These are phyloP conservation scores for Thraustochytrium sp. DNA, from an alignment of 352 stramenopile species.

Conservation along the genomic window DNA sequence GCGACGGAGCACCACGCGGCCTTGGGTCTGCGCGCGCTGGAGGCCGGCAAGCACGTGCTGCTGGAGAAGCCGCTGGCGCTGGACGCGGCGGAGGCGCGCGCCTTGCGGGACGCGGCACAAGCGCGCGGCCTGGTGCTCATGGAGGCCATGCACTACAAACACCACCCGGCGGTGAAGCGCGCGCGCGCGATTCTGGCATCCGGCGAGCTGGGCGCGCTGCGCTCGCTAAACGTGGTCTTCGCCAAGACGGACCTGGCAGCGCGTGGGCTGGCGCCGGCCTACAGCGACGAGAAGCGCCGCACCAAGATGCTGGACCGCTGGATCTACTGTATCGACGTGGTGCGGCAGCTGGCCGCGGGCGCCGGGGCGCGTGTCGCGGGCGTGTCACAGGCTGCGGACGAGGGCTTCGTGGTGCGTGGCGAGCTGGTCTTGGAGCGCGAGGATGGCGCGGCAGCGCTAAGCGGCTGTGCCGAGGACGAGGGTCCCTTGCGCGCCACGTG, in stretches of 20 bases:
- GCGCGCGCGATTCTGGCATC: not conserved
- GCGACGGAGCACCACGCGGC: not conserved
- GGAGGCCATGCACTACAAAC: conserved; percentile 23
- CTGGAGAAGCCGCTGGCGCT: not conserved
- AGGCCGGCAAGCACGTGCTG: not conserved
- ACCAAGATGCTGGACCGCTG: not conserved
- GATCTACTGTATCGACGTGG: conserved; percentile 4
- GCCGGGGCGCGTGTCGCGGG: not conserved
- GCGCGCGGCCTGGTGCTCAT: not conserved
- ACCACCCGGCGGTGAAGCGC: not conserved
- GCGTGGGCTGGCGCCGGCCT: not conserved
- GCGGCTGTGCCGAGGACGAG: not conserved
- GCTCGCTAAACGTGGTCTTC: not conserved
- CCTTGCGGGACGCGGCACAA: not conserved
- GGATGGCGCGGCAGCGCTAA: no score
- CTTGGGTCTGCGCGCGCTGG: not conserved
- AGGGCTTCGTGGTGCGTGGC: not conserved
- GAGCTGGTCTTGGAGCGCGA: not conserved
- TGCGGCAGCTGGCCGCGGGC: not conserved
- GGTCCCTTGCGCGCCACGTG: not conserved
- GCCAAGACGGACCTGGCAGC: not conserved
- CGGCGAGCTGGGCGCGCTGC: not conserved
- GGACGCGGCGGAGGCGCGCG: not conserved
- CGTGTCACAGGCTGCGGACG: not conserved
- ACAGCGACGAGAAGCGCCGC: not conserved